phyloP scores from a whole-genome alignment of 345 rosid genomes.

The Lenwebbia sp. region DNA sequence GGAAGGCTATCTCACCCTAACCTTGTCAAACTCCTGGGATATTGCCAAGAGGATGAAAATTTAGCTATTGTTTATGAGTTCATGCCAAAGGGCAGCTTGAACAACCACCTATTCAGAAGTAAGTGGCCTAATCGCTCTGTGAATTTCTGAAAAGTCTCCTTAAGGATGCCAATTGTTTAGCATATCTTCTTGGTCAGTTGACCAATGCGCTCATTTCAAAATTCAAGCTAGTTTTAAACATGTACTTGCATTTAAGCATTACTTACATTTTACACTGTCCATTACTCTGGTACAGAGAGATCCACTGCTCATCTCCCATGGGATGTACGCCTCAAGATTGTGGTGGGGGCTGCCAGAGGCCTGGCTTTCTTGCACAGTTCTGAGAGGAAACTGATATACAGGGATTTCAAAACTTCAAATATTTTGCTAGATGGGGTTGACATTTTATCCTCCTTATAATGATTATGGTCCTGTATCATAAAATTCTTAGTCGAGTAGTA shows the following conservation, averaged over 20 bases:
- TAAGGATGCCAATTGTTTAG: neutral
- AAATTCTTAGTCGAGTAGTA: no score
- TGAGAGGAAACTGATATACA: neutral
- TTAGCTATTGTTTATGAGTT: conserved; percentile 2
- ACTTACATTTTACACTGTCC: neutral
- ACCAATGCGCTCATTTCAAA: neutral
- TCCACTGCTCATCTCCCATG: neutral
- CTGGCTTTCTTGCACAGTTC: neutral
- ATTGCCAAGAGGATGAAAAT: neutral
- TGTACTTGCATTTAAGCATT: neutral
- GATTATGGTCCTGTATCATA: neutral
- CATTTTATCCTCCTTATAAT: neutral
- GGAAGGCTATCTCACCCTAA: neutral
- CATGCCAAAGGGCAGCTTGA: conserved; percentile 1
- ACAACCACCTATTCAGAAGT: conserved; percentile 5
- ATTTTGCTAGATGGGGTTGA: conserved; percentile 3
- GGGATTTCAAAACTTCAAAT: neutral
- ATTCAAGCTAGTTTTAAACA: neutral
- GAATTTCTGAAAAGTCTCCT: neutral
- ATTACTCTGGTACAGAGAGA: neutral
- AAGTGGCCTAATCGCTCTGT: neutral
- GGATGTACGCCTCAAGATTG: neutral
- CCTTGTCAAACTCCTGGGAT: conserved; percentile 3
- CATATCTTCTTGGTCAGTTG: neutral
- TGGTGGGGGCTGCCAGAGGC: neutral